Evolutionary conservation across 1,284 basidiomycete genomes (phyloP), one percentile per base, ranked within the genome.

Genomic region (Leccinum huronense): DNA sequence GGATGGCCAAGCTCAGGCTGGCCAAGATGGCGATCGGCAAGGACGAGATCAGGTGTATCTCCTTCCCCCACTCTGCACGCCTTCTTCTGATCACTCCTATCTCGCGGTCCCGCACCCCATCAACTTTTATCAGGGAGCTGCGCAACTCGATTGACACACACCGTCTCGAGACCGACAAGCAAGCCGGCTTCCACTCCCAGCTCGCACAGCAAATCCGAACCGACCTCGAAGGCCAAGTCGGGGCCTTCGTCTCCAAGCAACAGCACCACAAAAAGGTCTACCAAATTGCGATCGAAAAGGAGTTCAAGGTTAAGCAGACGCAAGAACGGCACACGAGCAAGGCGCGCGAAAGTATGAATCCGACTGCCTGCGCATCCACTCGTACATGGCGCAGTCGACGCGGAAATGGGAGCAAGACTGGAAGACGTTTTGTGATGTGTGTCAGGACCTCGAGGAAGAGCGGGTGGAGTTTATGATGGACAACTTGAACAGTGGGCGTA

Each of bases 371-470:
- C 88, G 91, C 66, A 96, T 98, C 83, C 98, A 98, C 76, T 91
- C 94, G 8, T 96, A 93, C 76, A 97, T 95, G 3, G 97, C 97
- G 2, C 95, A 98, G 78, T 88, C 90, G 60, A 92, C 85, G 57
- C 81, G 80, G 64, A 91, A 92, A 73, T 99, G 97, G 97, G 95
- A 98, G 75, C 82, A 85, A 63, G 91, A 94, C 67, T 99, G 97
- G 97, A 97, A 94, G 77, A 79, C 80, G 6, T 97, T 95, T 77
- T 95, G 94, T 73, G 95, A 98, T 80, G 87, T 87, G 63, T 95
- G 93, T 69, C 97, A 99, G 79, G 97, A 99, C 78, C 77, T 97
- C 57, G 97, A 99, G 75, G 96, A 98, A 72, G 91, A 97, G 66
- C 85, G 97, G 14, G 80, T 97, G 74, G 94, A 95, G 67, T 94